Base-by-base conservation (phyloP, 2,329 filamentous ascomycete genomes). In the Clonostachys chloroleuca region DNA sequence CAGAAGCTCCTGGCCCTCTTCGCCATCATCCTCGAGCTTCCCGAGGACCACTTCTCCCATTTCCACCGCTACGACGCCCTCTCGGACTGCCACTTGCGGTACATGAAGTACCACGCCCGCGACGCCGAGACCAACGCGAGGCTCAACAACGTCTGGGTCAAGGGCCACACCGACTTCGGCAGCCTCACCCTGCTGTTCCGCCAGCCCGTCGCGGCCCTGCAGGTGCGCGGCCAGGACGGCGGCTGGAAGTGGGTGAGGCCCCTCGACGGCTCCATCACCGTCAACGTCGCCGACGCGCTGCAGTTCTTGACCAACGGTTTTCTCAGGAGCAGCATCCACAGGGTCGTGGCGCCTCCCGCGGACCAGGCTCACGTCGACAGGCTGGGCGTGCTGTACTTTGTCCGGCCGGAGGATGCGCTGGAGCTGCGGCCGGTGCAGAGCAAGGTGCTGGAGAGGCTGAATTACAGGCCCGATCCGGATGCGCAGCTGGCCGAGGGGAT, bases 41-140 rank as follows among this genome's bases (percentile, higher is more conserved):
- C 78, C 0, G 73, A 78, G 44, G 75, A 84, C 16, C 72, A 73
- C 49, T 72, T 84, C 43, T 67, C 75, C 20, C 67, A 70, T 12
- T 65, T 70, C 34, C 81, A 84, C 55, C 66, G 66, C 7, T 84
- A 81, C 53, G 69, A 78, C 3, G 66, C 44, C 8, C 14, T 72
- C 35, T 73, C 73, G 42, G 78, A 82, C 52, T 75, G 76, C 45
- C 77, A 82, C 54, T 66, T 82, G 34, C 73, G 81, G 8, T 82
- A 81, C 59, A 81, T 82, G 78, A 73, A 78, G 49, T 83, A 83
- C 53, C 69, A 73, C 47, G 66, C 65, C 0, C 70, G 77, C 12
- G 68, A 66, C 1, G 54, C 62, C 5, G 70, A 73, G 14, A 68
- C 72, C 33, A 78, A 77, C 57, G 40, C 52, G 10, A 56, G 54